phyloP scores from a whole-genome alignment of 179 eudicot genomes.

The Heliamphora pulchella region DNA sequence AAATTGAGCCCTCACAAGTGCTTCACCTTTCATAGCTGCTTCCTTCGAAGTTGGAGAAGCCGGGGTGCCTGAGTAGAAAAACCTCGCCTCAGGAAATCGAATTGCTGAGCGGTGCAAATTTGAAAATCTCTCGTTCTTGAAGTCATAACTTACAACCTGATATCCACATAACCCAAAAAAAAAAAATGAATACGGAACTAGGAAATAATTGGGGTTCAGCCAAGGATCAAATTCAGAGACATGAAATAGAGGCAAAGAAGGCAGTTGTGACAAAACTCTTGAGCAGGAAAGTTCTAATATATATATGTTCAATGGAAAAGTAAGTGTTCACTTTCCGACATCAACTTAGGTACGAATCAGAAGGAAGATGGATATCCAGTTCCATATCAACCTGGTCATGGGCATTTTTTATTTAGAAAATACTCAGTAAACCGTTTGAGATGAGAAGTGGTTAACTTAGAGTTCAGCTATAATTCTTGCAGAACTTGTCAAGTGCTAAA shows the following conservation, averaged over 20 bases:
- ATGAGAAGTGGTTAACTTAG: too few species aligned
- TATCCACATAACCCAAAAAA: background rate
- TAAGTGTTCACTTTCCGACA: too few species aligned
- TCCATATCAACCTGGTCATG: background rate
- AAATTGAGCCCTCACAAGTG: slow-evolving; percentile 74
- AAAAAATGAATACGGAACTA: background rate
- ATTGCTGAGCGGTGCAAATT: slow-evolving; percentile 73
- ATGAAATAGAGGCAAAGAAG: background rate
- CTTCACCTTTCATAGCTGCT: slow-evolving; percentile 82
- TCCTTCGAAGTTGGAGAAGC: slow-evolving; percentile 62
- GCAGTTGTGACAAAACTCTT: background rate
- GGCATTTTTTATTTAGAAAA: background rate
- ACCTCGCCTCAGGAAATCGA: slow-evolving; percentile 69
- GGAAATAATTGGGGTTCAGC: background rate
- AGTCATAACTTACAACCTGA: slow-evolving; percentile 93
- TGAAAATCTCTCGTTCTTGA: slow-evolving; percentile 83
- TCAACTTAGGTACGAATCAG: too few species aligned
- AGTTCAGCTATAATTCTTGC: background rate
- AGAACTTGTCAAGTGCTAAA: background rate
- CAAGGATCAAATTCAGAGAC: background rate
- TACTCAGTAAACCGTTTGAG: background rate
- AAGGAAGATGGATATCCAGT: background rate
- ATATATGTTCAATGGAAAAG: too few species aligned
- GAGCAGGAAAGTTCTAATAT: background rate
- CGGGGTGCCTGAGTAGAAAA: slow-evolving; percentile 73